Evolutionary conservation across 495 filamentous ascomycete species (phyloP).

Genomic region (Podospora comata): DNA sequence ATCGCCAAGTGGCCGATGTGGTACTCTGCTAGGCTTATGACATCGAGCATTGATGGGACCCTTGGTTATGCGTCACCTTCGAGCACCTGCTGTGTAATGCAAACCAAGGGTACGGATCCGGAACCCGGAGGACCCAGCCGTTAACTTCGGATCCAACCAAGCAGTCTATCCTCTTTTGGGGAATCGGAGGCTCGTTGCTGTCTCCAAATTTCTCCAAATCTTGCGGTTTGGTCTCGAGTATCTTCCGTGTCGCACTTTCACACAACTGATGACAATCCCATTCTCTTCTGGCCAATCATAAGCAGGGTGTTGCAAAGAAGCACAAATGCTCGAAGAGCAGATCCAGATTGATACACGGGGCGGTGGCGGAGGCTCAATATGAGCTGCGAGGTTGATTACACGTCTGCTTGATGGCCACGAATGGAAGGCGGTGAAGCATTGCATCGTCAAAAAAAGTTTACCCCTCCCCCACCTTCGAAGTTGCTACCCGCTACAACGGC

Average conservation of each 20-base stretch:
- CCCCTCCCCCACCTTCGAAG: constrained; percentile 19
- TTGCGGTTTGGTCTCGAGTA: not conserved
- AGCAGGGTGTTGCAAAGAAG: not conserved
- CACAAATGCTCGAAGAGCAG: not conserved
- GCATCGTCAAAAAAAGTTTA: constrained; percentile 10
- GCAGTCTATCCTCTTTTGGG: not conserved
- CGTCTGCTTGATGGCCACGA: not conserved
- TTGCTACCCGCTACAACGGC: constrained; percentile 1
- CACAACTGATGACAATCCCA: not conserved
- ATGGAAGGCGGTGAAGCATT: constrained; percentile 15
- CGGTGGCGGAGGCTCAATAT: not conserved
- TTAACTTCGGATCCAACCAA: not conserved
- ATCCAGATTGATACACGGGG: not conserved
- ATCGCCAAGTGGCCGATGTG: not conserved
- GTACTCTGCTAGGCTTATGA: not conserved
- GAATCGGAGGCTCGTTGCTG: not conserved
- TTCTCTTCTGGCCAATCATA: too few species aligned
- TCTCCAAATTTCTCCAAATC: not conserved
- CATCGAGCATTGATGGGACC: not conserved
- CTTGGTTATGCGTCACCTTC: not conserved
- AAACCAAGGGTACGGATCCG: not conserved
- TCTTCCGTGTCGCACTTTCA: not conserved
- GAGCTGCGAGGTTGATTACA: not conserved
- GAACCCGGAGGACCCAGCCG: not conserved
- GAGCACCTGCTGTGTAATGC: not conserved